Base-by-base conservation (phyloP, 345 rosid species). In the Gossypium stocksii region DNA sequence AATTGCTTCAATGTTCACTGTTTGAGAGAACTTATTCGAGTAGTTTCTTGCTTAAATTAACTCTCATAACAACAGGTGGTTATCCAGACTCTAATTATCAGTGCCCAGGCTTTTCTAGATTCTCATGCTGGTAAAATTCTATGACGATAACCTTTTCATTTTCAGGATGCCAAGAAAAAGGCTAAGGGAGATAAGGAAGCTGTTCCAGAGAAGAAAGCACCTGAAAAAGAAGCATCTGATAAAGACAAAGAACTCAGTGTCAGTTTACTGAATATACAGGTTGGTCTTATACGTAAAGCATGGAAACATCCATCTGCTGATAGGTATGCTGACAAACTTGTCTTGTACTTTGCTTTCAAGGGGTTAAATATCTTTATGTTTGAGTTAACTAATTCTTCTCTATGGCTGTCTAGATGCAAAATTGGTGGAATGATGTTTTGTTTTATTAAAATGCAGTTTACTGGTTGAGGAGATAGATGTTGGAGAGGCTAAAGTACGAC, bases 231-330 rank as follows among this genome's bases (percentile, higher is more conserved):
- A 82, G 82, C 88, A 78, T 80, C 78, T 76, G 93, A 85, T 19
- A 88, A 88, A 82, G 97, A 91, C 52, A 81, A 71, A 75, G 98
- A 92, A 83, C 79, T 95, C 70, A 88, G 93, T 82, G 96, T 94
- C 72, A 91, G 98, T 77, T 84, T 94, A 84, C 85, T 92, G 68
- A 91, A 91, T 76, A 83, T 91, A 72, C 95, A 87, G 78, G 99
- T 95, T 78, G 98, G 98, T 73, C 88, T 89, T 49, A 89, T 92
- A 72, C 85, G 90, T 80, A 94, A 92, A 83, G 93, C 97, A 72
- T 89, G 93, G 96, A 95, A 95, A 76, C 99, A 95, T 81, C 98
- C 99, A 13, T 93, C 98, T 15, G 99, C 99, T 7, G 99, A 95
- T 83, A 95, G 98, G 99, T 93, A 85, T 72, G 73, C 74, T 70